A percentile compares a stretch with the other conserved stretches of the same genome.
phyloP scores from a whole-genome alignment of 1,284 basidiomycete species.

The Veloporphyrellus conicus region DNA sequence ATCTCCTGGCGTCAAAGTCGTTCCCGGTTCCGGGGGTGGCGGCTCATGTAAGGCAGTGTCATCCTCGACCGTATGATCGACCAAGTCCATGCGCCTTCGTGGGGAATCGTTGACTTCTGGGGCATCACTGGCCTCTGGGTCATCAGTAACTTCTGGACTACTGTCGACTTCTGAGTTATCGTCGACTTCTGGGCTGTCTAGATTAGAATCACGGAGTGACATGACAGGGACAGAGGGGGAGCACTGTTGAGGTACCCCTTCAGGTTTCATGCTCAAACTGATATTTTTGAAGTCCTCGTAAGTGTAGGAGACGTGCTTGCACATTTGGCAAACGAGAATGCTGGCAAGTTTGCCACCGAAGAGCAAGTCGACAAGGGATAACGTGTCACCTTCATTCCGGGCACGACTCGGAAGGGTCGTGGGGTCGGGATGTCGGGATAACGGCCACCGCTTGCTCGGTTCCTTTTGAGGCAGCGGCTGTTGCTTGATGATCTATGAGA shows the following conservation, averaged over 20 bases:
- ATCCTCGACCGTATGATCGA: conserved; percentile 11
- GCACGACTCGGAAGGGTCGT: no score
- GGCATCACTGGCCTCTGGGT: no score
- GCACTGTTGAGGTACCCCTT: conserved; percentile 44
- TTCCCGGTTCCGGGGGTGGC: conserved; percentile 5
- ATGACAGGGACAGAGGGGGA: conserved; percentile 53
- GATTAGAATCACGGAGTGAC: conserved; percentile 30
- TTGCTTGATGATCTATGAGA: conserved; percentile 79
- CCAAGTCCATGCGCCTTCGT: conserved; percentile 41
- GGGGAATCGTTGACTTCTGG: no score
- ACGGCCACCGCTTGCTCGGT: conserved; percentile 2
- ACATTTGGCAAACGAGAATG: conserved; percentile 89
- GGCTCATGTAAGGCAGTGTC: conserved; percentile 13
- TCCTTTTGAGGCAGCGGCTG: conserved; percentile 46
- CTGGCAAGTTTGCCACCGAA: conserved; percentile 86
- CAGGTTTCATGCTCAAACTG: conserved; percentile 79
- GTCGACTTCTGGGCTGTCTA: conserved; percentile 29
- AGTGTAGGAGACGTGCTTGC: conserved; percentile 87
- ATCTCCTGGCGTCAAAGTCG: conserved; percentile 10
- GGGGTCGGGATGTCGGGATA: not conserved
- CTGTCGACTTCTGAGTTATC: no score
- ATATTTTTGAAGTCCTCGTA: conserved; percentile 87
- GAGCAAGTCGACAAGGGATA: conserved; percentile 82
- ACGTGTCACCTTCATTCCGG: conserved; percentile 43
- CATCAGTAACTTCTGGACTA: no score